Evolutionary conservation across 73 alveolate genomes (phyloP).

Genomic region (Stentor coeruleus): DNA sequence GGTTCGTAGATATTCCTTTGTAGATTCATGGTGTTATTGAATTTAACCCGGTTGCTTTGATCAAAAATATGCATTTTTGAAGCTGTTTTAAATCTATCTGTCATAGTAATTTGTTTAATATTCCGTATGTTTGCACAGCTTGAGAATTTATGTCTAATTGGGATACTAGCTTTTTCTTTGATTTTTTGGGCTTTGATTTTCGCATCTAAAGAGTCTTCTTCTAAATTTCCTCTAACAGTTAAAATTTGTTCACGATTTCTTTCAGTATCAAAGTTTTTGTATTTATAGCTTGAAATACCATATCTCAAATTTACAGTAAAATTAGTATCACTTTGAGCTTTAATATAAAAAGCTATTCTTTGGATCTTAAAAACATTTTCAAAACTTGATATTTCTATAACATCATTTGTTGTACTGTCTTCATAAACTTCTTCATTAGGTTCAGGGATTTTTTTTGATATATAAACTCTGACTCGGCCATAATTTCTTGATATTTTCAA

Average conservation of each 20-base stretch:
- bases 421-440: neutral
- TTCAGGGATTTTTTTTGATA: neutral
- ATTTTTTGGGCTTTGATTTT: neutral
- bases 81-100: no score
- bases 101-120: no score
- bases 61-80: no score
- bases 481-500: neutral
- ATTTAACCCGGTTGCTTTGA: no score
- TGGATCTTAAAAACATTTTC: neutral
- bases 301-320: neutral
- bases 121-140: no score
- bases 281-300: neutral
- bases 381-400: neutral
- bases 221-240: neutral
- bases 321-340: neutral
- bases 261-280: neutral
- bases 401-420: neutral
- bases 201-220: neutral
- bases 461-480: neutral
- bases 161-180: no score
- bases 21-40: no score
- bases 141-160: no score
- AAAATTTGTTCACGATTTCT: neutral
- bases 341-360: neutral
- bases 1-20: no score